phyloP scores from a whole-genome alignment of 805 yeast species.

The Yarrowia yakushimensis region DNA sequence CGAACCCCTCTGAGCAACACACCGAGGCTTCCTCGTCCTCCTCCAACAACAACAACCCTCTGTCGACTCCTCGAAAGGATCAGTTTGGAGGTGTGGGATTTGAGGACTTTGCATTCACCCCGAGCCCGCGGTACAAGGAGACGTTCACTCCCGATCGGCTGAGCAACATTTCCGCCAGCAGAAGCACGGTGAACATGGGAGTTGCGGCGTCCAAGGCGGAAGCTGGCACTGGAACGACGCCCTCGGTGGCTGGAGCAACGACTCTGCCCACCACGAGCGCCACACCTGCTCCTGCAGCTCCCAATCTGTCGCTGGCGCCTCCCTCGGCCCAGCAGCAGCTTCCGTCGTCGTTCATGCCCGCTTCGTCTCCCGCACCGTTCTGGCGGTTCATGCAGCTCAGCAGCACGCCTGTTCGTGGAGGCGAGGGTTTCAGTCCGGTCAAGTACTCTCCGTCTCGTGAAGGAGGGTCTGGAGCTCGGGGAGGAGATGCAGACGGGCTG shows the following conservation, averaged over 20 bases:
- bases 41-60: constrained; percentile 1
- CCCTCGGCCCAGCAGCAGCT: constrained; percentile 39
- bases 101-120: constrained; percentile 21
- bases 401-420: constrained; percentile 32
- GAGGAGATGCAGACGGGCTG: constrained; percentile 29
- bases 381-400: constrained; percentile 85
- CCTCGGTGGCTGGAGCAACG: not conserved
- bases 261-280: not conserved
- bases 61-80: constrained; percentile 13
- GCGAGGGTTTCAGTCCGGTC: constrained; percentile 35
- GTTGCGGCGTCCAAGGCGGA: not conserved
- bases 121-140: constrained; percentile 14
- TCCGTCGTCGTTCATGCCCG: constrained; percentile 46
- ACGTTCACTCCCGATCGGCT: constrained; percentile 22
- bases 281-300: constrained; percentile 33
- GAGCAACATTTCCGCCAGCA: constrained; percentile 17
- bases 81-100: constrained; percentile 20
- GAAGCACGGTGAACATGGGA: constrained; percentile 17
- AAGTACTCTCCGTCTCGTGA: constrained; percentile 34
- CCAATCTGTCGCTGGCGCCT: constrained; percentile 39
- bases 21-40: too few species aligned
- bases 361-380: constrained; percentile 76
- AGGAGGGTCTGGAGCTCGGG: constrained; percentile 18
- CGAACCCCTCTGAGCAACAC: too few species aligned
- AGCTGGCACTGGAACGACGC: not conserved